Evolutionary conservation across 2,329 filamentous ascomycete genomes (phyloP).

Genomic region (Trematosphaeria pertusa): DNA sequence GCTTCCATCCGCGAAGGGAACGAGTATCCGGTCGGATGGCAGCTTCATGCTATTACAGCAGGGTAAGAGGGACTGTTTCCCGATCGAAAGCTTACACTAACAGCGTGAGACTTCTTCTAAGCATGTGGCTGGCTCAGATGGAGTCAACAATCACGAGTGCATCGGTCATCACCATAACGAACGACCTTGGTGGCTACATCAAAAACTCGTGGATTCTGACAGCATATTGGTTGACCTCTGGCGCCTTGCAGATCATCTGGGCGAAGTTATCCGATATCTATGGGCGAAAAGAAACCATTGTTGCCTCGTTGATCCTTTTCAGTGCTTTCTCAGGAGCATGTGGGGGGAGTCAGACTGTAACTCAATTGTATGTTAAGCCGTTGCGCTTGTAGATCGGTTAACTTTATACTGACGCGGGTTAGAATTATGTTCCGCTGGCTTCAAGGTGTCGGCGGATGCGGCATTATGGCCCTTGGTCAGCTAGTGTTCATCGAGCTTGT

Average conservation of each 20-base stretch:
- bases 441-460: constrained; percentile 43
- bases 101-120: constrained; percentile 25
- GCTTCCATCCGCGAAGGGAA: too few relatives aligned
- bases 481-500: constrained; percentile 41
- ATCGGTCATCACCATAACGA: constrained; percentile 42
- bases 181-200: constrained; percentile 41
- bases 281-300: constrained; percentile 34
- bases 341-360: constrained; percentile 36
- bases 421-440: constrained; percentile 40
- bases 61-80: too few relatives aligned
- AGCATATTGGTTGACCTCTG: constrained; percentile 44
- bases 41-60: constrained; percentile 3
- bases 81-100: neutral
- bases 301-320: constrained; percentile 37
- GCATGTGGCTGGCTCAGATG: constrained; percentile 36
- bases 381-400: neutral
- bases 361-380: constrained; percentile 31
- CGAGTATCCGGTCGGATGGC: constrained; percentile 5
- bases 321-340: constrained; percentile 42
- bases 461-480: constrained; percentile 38
- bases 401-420: neutral
- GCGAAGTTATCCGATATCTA: constrained; percentile 44
- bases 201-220: constrained; percentile 47
- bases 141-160: constrained; percentile 47
- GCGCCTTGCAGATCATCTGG: constrained; percentile 35